phyloP scores from a whole-genome alignment of 1,284 basidiomycete genomes.

The Chiua sp. region DNA sequence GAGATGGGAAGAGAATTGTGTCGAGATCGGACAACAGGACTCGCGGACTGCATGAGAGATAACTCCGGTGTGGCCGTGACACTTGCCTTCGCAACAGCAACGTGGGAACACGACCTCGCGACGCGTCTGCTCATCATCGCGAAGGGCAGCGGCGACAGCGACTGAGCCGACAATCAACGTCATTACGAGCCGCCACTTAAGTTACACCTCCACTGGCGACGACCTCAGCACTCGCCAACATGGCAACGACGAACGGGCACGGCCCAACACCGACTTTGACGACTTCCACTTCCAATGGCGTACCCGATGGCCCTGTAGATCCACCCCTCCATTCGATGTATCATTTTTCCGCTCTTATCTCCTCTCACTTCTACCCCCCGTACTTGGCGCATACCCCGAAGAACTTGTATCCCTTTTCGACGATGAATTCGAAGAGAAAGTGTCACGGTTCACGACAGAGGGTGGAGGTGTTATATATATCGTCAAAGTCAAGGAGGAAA shows the following conservation, averaged over 20 bases:
- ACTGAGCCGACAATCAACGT: conserved; percentile 12
- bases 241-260: conserved; percentile 32
- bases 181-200: not conserved
- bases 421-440: conserved; percentile 75
- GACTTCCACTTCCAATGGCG: conserved; percentile 33
- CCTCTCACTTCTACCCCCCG: conserved; percentile 71
- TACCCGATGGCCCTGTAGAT: conserved; percentile 33
- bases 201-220: conserved; percentile 17
- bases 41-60: no score
- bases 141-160: conserved; percentile 23
- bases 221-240: conserved; percentile 14
- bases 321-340: conserved; percentile 56
- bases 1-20: no score
- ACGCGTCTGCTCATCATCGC: conserved; percentile 34
- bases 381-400: conserved; percentile 65
- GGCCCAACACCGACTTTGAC: conserved; percentile 33
- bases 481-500: conserved; percentile 74
- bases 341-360: conserved; percentile 71
- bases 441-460: conserved; percentile 75
- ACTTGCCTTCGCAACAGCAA: no score
- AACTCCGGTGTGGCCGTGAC: no score
- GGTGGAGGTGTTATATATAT: conserved; percentile 78
- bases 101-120: not conserved
- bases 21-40: no score
- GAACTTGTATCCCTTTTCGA: conserved; percentile 77